These are phyloP conservation scores for Fusarium torulosum DNA, from an alignment of 2,329 filamentous ascomycete genomes.

Conservation along the genomic window DNA sequence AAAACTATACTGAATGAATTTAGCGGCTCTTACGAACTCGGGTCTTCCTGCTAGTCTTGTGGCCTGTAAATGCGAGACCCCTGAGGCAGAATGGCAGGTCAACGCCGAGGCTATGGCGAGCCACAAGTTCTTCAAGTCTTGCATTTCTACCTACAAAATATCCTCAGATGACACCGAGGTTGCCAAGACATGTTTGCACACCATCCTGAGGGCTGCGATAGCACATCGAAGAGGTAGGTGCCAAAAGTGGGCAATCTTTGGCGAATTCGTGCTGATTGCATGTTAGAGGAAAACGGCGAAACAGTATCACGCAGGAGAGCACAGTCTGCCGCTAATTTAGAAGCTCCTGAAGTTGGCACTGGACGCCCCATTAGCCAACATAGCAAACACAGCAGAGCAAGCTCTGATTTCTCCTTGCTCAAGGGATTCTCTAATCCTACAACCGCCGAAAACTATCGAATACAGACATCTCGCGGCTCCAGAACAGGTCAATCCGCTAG, in stretches of 20 bases:
- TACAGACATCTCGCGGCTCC: constrained; percentile 52
- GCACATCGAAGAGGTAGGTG: constrained; percentile 72
- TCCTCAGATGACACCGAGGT: constrained; percentile 77
- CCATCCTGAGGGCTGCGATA: constrained; percentile 79
- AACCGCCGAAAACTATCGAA: constrained; percentile 54
- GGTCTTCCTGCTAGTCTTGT: constrained; percentile 83
- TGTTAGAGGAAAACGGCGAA: constrained; percentile 58
- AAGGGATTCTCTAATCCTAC: constrained; percentile 66
- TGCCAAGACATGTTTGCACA: constrained; percentile 80
- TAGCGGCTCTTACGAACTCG: constrained; percentile 80
- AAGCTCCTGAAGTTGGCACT: constrained; percentile 64
- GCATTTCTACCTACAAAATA: constrained; percentile 79
- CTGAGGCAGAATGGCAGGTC: constrained; percentile 76
- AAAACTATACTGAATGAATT: constrained; percentile 20
- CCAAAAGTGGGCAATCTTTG: background rate
- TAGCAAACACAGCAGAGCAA: constrained; percentile 77
- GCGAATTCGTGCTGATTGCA: background rate
- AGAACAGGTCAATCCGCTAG: constrained; percentile 45
- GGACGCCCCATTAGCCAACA: constrained; percentile 69
- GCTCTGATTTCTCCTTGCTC: constrained; percentile 75
- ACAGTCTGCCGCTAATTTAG: constrained; percentile 72
- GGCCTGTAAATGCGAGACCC: constrained; percentile 89
- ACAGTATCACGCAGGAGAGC: constrained; percentile 65
- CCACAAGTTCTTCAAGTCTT: constrained; percentile 75
- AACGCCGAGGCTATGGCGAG: constrained; percentile 73